A percentile compares a stretch with the other conserved stretches of the same genome.
phyloP scores from a whole-genome alignment of 495 filamentous ascomycete genomes.

The Ascodesmis nigricans region DNA sequence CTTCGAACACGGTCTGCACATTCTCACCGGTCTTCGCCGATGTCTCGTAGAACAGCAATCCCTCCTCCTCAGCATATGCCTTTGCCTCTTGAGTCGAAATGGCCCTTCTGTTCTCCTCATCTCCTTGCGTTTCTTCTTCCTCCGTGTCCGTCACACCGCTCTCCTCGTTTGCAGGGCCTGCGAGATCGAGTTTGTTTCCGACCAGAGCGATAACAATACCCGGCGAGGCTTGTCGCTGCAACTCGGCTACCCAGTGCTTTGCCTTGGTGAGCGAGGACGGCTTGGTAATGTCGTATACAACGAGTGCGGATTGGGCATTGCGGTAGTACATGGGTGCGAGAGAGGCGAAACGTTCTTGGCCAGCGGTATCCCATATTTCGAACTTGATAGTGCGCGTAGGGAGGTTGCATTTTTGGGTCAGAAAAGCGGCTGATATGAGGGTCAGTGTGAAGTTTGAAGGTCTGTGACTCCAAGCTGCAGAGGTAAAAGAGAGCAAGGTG shows the following conservation, averaged over 20 bases:
- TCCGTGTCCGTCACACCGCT: slow-evolving; percentile 30
- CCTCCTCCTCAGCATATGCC: slow-evolving; percentile 83
- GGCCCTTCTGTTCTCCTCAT: slow-evolving; percentile 23
- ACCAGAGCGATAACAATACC: slow-evolving; percentile 96
- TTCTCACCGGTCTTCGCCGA: slow-evolving; percentile 89
- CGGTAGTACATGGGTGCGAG: slow-evolving; percentile 99
- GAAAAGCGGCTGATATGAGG: slow-evolving; percentile 64
- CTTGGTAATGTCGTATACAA: slow-evolving; percentile 97
- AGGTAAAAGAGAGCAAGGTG: too few relatives aligned
- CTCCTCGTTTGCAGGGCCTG: slow-evolving; percentile 22
- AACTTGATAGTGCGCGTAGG: slow-evolving; percentile 96
- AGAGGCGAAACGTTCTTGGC: slow-evolving; percentile 92
- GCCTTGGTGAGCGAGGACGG: slow-evolving; percentile 87
- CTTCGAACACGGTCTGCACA: slow-evolving; percentile 87
- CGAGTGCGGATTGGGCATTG: slow-evolving; percentile 94
- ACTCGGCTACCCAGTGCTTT: slow-evolving; percentile 95
- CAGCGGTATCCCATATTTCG: slow-evolving; percentile 98
- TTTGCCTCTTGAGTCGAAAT: slow-evolving; percentile 73
- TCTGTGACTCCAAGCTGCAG: slow-evolving; percentile 1
- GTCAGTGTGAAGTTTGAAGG: slow-evolving; percentile 2
- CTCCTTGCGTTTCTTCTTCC: slow-evolving; percentile 59
- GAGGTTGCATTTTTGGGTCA: slow-evolving; percentile 95
- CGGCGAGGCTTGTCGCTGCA: slow-evolving; percentile 90
- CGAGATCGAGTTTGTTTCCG: slow-evolving; percentile 89
- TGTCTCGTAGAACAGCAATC: slow-evolving; percentile 87